Conservation (phyloP, 78 protist genomes). For the Pigoraptor vietnamica region DNA sequence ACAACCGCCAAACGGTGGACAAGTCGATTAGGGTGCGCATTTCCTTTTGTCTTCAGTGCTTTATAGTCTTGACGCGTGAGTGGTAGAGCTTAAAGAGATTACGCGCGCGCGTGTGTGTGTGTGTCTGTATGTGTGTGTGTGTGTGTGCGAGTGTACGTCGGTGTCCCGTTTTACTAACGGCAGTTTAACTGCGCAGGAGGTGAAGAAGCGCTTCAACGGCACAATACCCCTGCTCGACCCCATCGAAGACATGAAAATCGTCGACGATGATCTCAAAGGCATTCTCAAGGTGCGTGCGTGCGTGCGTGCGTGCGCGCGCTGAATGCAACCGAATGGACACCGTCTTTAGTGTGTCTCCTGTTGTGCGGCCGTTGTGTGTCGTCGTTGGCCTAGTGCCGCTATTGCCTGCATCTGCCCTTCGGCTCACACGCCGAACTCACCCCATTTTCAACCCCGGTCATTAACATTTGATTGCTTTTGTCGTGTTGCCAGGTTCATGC, state of each 20-base stretch:
- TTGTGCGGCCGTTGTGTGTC: neutral
- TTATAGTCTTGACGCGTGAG: too few species aligned
- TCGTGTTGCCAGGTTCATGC: neutral
- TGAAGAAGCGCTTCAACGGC: slow-evolving; percentile 16
- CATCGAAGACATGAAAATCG: slow-evolving; percentile 77
- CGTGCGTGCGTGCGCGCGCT: neutral
- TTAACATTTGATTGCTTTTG: too few species aligned
- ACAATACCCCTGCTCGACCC: slow-evolving; percentile 81
- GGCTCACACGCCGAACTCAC: too few species aligned
- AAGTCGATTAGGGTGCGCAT: neutral
- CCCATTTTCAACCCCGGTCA: too few species aligned
- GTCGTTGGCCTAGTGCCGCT: neutral
- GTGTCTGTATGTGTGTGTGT: neutral
- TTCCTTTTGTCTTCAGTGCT: neutral
- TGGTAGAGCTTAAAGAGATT: too few species aligned
- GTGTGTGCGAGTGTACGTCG: neutral
- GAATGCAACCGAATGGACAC: too few species aligned
- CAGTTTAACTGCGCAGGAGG: neutral
- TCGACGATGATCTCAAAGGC: neutral
- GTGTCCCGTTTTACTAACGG: neutral
- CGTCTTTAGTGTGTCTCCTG: neutral
- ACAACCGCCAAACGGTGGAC: slow-evolving; percentile 34
- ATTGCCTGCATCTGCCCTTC: too few species aligned
- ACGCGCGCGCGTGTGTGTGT: too few species aligned
- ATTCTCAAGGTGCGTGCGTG: neutral